Conservation (phyloP, 306 rosid species). For the Castanea sativa region DNA sequence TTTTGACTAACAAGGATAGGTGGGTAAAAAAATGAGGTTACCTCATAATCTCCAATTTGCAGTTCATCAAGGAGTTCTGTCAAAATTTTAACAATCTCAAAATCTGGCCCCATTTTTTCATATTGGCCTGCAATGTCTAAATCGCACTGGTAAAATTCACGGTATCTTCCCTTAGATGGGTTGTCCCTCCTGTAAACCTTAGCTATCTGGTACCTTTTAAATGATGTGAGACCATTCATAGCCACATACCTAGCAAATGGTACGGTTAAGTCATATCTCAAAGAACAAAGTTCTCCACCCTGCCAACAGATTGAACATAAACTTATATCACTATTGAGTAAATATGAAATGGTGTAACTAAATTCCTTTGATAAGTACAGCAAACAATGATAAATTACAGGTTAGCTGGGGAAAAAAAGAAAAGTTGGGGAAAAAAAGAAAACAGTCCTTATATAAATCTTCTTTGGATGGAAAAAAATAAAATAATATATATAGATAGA, state of each 20-base stretch:
- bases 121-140: constrained; percentile 87
- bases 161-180: constrained; percentile 93
- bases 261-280: constrained; percentile 89
- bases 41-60: constrained; percentile 87
- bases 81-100: constrained; percentile 79
- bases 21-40: constrained; percentile 18
- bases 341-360: not conserved
- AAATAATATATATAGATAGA: no score
- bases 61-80: constrained; percentile 90
- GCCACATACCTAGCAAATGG: constrained; percentile 93
- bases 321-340: not conserved
- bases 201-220: constrained; percentile 92
- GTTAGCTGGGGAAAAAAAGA: not conserved
- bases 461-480: not conserved
- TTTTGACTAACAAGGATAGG: not conserved
- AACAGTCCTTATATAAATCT: not conserved
- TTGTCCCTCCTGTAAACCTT: constrained; percentile 97
- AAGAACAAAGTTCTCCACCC: constrained; percentile 91
- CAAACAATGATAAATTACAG: not conserved
- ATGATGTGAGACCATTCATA: constrained; percentile 83
- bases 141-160: constrained; percentile 96
- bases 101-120: constrained; percentile 91
- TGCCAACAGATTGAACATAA: constrained; percentile 27
- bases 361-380: not conserved
- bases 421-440: not conserved